phyloP scores from a whole-genome alignment of 495 filamentous ascomycete genomes.

The Alectoria sarmentosa region DNA sequence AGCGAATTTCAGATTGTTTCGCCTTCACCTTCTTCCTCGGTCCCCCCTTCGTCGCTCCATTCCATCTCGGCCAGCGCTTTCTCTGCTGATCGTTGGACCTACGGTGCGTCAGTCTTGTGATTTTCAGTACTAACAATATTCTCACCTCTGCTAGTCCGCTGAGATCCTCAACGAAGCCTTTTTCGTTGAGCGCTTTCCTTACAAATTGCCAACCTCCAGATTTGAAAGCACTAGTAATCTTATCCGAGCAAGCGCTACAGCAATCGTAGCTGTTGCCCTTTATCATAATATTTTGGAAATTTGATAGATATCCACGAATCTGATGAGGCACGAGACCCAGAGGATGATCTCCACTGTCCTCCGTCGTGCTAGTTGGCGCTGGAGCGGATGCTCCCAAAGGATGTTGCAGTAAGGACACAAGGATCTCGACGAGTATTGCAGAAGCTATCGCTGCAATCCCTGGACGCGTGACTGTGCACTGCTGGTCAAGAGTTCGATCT shows the following conservation, averaged over 20 bases:
- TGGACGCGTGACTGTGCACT: constrained; percentile 94
- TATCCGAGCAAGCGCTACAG: constrained; percentile 86
- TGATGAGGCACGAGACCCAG: constrained; percentile 88
- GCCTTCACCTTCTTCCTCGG: constrained; percentile 39
- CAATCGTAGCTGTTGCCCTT: constrained; percentile 77
- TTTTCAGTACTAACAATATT: neutral
- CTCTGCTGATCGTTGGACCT: constrained; percentile 72
- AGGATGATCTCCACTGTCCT: constrained; percentile 62
- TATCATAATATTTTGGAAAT: constrained; percentile 75
- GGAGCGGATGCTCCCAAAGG: constrained; percentile 59
- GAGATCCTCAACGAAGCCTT: constrained; percentile 81
- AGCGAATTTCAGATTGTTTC: constrained; percentile 27
- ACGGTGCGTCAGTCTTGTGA: constrained; percentile 25
- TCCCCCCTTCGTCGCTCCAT: constrained; percentile 49
- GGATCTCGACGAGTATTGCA: constrained; percentile 81
- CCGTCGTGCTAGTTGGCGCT: constrained; percentile 29
- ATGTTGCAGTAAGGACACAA: constrained; percentile 85
- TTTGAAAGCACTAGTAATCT: constrained; percentile 63
- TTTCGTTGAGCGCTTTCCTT: constrained; percentile 73
- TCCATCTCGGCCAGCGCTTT: constrained; percentile 53
- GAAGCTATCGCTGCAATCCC: constrained; percentile 89
- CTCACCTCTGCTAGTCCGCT: constrained; percentile 83
- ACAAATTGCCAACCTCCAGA: constrained; percentile 82
- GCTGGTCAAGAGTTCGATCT: constrained; percentile 91
- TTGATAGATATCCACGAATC: constrained; percentile 84